Conservation (phyloP, 371 early-diverging fungal genomes). For the Mortierella sp. region DNA sequence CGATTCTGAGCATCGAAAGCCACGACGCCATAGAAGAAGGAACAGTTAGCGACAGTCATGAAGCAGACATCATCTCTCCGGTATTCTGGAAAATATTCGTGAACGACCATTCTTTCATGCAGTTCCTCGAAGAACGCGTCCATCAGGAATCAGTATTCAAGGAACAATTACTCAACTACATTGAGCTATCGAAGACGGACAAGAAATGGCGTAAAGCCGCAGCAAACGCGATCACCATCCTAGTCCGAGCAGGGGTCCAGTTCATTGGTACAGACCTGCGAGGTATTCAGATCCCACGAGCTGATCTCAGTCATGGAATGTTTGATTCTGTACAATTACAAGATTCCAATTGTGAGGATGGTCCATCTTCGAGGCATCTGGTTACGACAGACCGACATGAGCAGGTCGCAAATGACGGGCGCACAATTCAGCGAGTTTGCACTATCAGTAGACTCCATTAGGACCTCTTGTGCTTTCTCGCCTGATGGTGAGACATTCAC, state of each 20-base stretch:
- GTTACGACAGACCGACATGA: conserved; percentile 3
- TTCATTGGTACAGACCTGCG: conserved; percentile 3
- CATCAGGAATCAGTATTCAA: neutral
- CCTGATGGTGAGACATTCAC: conserved; percentile 4
- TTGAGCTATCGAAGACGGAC: conserved; percentile 6
- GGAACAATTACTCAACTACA: neutral
- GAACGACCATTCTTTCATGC: conserved; percentile 6
- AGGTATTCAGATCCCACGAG: conserved; percentile 10
- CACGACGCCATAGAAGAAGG: neutral
- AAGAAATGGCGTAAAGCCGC: neutral
- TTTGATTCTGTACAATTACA: conserved; percentile 8
- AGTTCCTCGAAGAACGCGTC: conserved; percentile 12
- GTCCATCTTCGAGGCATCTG: neutral
- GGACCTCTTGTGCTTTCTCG: neutral
- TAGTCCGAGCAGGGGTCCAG: conserved; percentile 3
- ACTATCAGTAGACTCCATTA: neutral
- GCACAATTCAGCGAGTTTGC: conserved; percentile 7
- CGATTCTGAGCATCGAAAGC: neutral
- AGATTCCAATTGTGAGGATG: neutral
- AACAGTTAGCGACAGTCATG: neutral
- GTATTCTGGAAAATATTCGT: conserved; percentile 10
- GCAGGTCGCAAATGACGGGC: neutral
- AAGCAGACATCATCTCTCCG: neutral
- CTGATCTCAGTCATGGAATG: conserved; percentile 6
- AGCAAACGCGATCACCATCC: conserved; percentile 17